A percentile compares a stretch with the other conserved stretches of the same genome.
Evolutionary conservation across 2,329 filamentous ascomycete genomes (phyloP).

Genomic region (Talaromyces pinophilus): DNA sequence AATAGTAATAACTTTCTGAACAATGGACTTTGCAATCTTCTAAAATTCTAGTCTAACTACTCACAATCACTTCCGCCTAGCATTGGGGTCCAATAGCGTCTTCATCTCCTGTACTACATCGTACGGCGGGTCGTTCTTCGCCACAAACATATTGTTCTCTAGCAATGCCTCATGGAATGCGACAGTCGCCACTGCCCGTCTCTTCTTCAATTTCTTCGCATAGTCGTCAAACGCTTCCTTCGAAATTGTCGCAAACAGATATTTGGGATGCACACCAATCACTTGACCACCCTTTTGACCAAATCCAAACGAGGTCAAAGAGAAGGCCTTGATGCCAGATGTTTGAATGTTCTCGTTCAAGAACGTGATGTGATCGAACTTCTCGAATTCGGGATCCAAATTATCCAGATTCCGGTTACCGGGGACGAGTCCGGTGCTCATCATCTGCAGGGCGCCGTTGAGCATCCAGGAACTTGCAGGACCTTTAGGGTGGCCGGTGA

Average conservation of each 20-base stretch:
- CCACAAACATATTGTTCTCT: slow-evolving; percentile 1
- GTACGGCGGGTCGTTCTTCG: background rate
- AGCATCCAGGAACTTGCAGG: slow-evolving; percentile 99
- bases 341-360: slow-evolving; percentile 94
- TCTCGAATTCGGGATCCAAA: slow-evolving; percentile 91
- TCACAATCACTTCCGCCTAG: background rate
- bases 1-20: background rate
- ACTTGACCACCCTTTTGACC: slow-evolving; percentile 98
- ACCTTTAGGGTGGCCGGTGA: slow-evolving; percentile 98
- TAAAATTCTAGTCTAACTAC: background rate
- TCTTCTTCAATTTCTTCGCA: slow-evolving; percentile 1
- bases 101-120: slow-evolving; percentile 4
- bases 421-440: slow-evolving; percentile 90
- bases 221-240: background rate
- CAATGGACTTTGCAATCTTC: background rate
- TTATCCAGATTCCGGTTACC: slow-evolving; percentile 99
- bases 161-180: background rate
- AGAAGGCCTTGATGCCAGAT: slow-evolving; percentile 97
- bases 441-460: slow-evolving; percentile 93
- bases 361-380: slow-evolving; percentile 97
- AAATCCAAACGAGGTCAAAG: slow-evolving; percentile 97
- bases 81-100: background rate
- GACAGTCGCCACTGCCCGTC: background rate
- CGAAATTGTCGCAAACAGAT: slow-evolving; percentile 73
- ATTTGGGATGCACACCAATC: slow-evolving; percentile 94